Evolutionary conservation across 176 grass and related monocot genomes (phyloP).

Genomic region (Rhipidocladum racemiflorum): DNA sequence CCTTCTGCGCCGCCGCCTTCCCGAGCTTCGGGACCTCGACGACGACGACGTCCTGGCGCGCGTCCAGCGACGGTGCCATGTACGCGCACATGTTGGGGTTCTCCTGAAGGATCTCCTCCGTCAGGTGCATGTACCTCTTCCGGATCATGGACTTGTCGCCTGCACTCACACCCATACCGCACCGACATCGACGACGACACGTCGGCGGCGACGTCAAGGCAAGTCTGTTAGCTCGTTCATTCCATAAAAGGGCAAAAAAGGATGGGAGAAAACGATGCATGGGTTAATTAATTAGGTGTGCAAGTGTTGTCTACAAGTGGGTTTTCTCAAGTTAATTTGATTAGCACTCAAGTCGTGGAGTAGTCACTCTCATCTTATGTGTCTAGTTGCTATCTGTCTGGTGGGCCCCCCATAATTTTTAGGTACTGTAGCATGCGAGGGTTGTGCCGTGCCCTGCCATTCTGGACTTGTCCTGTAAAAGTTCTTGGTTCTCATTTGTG

Average conservation of each 20-base stretch:
- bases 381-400: background rate
- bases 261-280: no score
- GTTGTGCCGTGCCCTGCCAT: background rate
- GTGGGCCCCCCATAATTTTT: background rate
- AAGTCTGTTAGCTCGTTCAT: background rate
- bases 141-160: conserved; percentile 93
- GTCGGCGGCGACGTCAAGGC: background rate
- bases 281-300: background rate
- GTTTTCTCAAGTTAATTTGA: background rate
- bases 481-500: background rate
- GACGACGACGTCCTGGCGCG: conserved; percentile 85
- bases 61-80: conserved; percentile 85
- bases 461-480: background rate
- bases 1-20: conserved; percentile 72
- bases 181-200: background rate
- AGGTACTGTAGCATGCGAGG: background rate
- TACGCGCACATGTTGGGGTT: conserved; percentile 78
- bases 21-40: conserved; percentile 82
- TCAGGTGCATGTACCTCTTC: conserved; percentile 88
- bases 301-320: background rate
- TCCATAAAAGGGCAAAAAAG: background rate
- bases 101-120: conserved; percentile 67
- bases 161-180: conserved; percentile 4
- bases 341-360: background rate
- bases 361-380: background rate